A percentile compares a stretch with the other conserved stretches of the same genome.
Evolutionary conservation across 768 basidiomycete species (phyloP).

Genomic region (Sporobolomyces phaffii): DNA sequence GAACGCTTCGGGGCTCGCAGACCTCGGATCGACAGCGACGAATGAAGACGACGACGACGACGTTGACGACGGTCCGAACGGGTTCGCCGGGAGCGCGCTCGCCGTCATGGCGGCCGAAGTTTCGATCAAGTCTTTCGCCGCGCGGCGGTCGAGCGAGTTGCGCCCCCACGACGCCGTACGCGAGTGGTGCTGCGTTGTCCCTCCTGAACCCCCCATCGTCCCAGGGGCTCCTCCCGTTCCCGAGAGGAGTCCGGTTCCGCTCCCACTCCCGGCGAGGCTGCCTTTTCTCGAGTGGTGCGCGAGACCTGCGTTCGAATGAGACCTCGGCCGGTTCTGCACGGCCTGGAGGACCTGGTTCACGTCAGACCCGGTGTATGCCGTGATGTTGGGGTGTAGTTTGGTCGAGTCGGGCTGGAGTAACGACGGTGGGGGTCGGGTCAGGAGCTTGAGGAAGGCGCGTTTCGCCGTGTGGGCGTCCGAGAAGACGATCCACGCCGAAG

Average conservation of each 20-base stretch:
- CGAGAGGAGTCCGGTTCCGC: conserved; percentile 1
- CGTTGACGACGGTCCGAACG: not conserved
- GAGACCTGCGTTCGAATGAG: conserved; percentile 13
- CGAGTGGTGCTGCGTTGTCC: not conserved
- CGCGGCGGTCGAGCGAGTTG: not conserved
- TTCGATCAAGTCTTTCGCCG: conserved; percentile 7
- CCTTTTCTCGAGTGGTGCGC: conserved; percentile 10
- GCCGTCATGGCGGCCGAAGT: not conserved
- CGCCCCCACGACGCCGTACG: conserved; percentile 11
- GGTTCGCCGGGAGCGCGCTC: conserved; percentile 4
- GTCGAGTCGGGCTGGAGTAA: conserved; percentile 13
- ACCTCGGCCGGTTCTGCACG: conserved; percentile 45
- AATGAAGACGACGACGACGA: no score
- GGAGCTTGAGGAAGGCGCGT: conserved; percentile 83
- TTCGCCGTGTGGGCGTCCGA: conserved; percentile 87
- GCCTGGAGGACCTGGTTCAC: conserved; percentile 58
- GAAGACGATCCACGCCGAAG: conserved; percentile 89
- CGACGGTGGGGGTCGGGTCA: conserved; percentile 65
- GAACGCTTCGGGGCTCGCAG: conserved; percentile 19
- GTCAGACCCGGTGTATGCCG: conserved; percentile 90
- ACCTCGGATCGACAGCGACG: no score
- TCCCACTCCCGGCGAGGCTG: conserved; percentile 12
- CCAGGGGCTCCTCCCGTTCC: not conserved
- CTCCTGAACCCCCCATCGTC: not conserved
- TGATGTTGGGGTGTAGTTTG: conserved; percentile 51